Percentiles rank a stretch among this genome's conserved stretches.
Conservation (phyloP, 2,329 filamentous ascomycete species). For the Aspergillus sp. region DNA sequence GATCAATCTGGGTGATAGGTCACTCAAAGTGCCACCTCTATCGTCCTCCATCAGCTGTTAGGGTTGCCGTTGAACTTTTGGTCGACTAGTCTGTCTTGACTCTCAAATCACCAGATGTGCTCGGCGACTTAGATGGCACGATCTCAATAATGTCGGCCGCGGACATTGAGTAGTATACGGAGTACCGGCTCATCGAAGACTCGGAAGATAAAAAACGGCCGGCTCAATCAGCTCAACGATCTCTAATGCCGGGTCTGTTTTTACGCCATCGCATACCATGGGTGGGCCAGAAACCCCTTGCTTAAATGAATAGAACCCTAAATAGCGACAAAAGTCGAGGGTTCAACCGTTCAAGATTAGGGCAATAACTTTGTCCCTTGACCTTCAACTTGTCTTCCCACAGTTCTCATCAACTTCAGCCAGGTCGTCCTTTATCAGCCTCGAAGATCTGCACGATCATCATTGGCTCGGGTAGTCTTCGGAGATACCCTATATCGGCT, state of each 20-base stretch:
- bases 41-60: neutral
- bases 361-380: neutral
- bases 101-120: neutral
- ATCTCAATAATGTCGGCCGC: neutral
- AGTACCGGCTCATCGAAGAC: neutral
- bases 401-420: neutral
- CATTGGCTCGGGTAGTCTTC: slow-evolving; percentile 9
- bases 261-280: neutral
- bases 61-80: neutral
- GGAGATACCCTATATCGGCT: slow-evolving; percentile 1
- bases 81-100: neutral
- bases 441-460: slow-evolving; percentile 3
- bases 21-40: neutral
- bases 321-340: neutral
- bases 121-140: neutral
- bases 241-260: neutral
- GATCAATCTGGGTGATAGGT: slow-evolving; percentile 12
- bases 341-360: neutral
- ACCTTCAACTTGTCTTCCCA: neutral
- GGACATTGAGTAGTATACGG: neutral
- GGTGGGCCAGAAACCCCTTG: neutral
- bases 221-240: neutral
- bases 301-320: neutral
- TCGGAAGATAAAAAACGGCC: neutral
- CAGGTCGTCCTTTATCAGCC: neutral